Conservation (phyloP, 345 rosid genomes). For the Camelina sativa region DNA sequence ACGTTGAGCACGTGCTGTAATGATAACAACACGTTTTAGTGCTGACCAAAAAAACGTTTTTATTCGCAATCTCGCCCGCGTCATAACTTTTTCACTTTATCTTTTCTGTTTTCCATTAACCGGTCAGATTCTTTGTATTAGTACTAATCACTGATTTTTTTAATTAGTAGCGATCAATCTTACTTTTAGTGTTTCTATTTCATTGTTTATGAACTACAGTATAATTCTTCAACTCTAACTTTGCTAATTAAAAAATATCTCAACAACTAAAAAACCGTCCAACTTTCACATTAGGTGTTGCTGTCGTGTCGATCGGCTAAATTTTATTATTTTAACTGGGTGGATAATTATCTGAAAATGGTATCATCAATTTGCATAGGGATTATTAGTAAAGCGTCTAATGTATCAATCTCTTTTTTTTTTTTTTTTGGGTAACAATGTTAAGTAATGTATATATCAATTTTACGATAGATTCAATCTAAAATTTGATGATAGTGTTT, state of each 20-base stretch:
- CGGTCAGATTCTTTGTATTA: constrained; percentile 18
- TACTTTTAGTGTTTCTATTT: background rate
- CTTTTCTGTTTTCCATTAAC: constrained; percentile 12
- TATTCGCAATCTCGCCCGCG: background rate
- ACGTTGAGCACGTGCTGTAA: constrained; percentile 30
- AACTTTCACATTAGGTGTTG: background rate
- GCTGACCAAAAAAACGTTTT: constrained; percentile 29
- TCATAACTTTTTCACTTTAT: constrained; percentile 36
- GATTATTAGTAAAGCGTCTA: too few relatives aligned
- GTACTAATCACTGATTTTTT: constrained; percentile 15
- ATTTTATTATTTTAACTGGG: too few relatives aligned
- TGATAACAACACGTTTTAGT: constrained; percentile 30
- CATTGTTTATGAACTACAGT: background rate
- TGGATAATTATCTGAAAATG: too few relatives aligned
- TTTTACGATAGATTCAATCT: too few relatives aligned
- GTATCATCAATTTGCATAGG: too few relatives aligned
- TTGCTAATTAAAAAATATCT: constrained; percentile 3
- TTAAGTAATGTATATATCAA: too few relatives aligned
- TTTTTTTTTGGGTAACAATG: too few relatives aligned
- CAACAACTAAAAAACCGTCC: constrained; percentile 8
- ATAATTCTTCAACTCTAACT: background rate
- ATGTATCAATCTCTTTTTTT: too few relatives aligned
- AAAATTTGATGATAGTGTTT: too few relatives aligned
- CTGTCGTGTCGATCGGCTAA: too few relatives aligned
- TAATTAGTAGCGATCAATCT: background rate